These are phyloP conservation scores for Aspergillus latus DNA, from an alignment of 2,329 filamentous ascomycete species.

Conservation along the genomic window DNA sequence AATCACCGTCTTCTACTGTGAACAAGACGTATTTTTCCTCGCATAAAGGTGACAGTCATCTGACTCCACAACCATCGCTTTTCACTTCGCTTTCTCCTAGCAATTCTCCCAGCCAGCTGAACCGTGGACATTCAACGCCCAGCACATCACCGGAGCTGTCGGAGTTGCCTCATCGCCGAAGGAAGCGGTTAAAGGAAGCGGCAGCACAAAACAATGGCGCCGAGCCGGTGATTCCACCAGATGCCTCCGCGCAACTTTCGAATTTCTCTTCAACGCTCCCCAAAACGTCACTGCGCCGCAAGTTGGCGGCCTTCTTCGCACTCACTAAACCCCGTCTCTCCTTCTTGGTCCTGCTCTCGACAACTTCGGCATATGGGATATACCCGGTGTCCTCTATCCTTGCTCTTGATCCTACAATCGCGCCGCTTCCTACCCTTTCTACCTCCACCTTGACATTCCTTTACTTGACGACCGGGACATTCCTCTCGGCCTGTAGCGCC, in stretches of 20 bases:
- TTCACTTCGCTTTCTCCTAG: conserved; percentile 30
- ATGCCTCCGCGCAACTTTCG: conserved; percentile 63
- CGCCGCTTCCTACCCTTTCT: conserved; percentile 59
- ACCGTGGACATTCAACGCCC: conserved; percentile 18
- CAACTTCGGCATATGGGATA: conserved; percentile 86
- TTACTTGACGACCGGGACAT: conserved; percentile 86
- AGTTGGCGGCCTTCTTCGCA: conserved; percentile 77
- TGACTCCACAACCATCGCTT: conserved; percentile 24
- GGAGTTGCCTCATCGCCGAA: conserved; percentile 45
- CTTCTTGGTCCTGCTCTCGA: conserved; percentile 84
- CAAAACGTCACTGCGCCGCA: conserved; percentile 60
- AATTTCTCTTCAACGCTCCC: conserved; percentile 58
- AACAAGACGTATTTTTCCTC: conserved; percentile 44
- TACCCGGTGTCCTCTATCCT: conserved; percentile 91
- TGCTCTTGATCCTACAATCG: conserved; percentile 71
- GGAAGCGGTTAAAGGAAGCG: conserved; percentile 44
- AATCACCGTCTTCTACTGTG: conserved; percentile 28
- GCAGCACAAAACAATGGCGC: conserved; percentile 20
- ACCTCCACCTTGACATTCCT: conserved; percentile 82
- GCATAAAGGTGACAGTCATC: conserved; percentile 27
- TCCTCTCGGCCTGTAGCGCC: conserved; percentile 83
- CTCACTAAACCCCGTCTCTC: conserved; percentile 94
- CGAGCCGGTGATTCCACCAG: conserved; percentile 50
- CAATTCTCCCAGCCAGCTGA: conserved; percentile 20
- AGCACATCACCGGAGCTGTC: conserved; percentile 24